These are phyloP conservation scores for Pythium insidiosum DNA, from an alignment of 352 stramenopile species.

Conservation along the genomic window DNA sequence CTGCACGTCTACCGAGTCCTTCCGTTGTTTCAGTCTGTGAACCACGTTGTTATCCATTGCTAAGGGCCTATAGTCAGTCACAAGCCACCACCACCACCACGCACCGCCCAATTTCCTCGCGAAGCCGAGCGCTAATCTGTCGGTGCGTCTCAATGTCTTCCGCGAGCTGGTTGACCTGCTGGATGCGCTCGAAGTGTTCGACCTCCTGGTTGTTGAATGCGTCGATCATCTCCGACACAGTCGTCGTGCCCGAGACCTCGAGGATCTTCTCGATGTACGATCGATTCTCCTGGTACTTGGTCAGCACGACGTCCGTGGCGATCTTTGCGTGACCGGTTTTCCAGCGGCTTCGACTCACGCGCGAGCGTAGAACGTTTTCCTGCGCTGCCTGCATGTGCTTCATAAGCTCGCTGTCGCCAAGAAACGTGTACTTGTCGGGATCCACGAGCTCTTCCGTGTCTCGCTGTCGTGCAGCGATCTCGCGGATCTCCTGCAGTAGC, in stretches of 20 bases:
- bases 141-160: constrained; percentile 79
- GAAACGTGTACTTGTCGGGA: constrained; percentile 51
- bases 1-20: constrained; percentile 74
- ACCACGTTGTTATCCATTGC: not conserved
- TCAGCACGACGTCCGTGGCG: constrained; percentile 48
- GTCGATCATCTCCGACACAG: constrained; percentile 77
- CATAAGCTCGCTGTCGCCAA: constrained; percentile 71
- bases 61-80: no score
- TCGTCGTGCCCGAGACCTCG: constrained; percentile 68
- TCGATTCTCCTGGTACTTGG: constrained; percentile 76
- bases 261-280: constrained; percentile 80
- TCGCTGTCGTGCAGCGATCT: constrained; percentile 49
- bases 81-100: no score
- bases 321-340: constrained; percentile 65
- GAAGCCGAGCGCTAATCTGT: constrained; percentile 52
- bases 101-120: constrained; percentile 76
- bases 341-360: constrained; percentile 50
- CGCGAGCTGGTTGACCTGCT: constrained; percentile 72
- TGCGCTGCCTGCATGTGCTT: constrained; percentile 38
- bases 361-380: constrained; percentile 42
- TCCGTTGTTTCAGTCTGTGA: constrained; percentile 66
- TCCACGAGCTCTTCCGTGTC: constrained; percentile 43
- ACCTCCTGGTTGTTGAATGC: constrained; percentile 79
- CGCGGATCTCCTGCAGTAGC: constrained; percentile 63
- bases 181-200: constrained; percentile 77